Evolutionary conservation across 1,284 basidiomycete species (phyloP), one percentile per base, ranked within the genome.

Genomic region (Peniophora sp.): DNA sequence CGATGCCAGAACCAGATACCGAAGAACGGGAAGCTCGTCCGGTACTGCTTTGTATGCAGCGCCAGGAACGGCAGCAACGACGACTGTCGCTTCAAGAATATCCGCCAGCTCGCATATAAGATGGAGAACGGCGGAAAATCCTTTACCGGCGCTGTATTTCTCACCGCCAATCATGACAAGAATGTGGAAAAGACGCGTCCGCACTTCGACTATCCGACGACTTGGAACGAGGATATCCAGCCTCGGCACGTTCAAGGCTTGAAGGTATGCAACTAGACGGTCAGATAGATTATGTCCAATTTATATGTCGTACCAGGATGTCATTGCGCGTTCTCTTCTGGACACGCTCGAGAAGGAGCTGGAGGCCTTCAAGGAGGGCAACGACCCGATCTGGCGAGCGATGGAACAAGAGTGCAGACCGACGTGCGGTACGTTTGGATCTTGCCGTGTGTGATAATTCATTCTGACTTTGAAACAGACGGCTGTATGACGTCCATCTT

Each of bases 401-500:
- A 71, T 83, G 45, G 89, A 92, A 61, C 80, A 79, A 27, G 85
- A 86, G 52, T 81, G 87, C 51, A 79, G 90, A 32, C 82, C 83
- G 12, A 89, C 84, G 38, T 95, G 89, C 64, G 90, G 89, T 91
- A 63, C 56, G 82, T 71, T 12, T n/a, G n/a, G 39, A 16, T 32
- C 51, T 24, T 36, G 35, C 44, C 58, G 2, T 43, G 45, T 47
- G 49, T 52, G 36, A 50, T 50, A n/a, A n/a, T n/a, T n/a, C n/a
- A 43, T 24, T 8, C 23, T 23, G 11, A 23, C 20, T 16, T n/a
- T 8, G 20, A 49, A 54, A 52, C 45, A 92, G 92, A 97, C 65
- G 90, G 87, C 2, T 97, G 94, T 65, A 85, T 89, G 69, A 92
- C 90, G 2, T 92, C 90, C 12, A 81, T 97, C 55, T 95, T 96